A percentile compares a stretch with the other conserved stretches of the same genome.
These are phyloP conservation scores for Clausena lansium DNA, from an alignment of 345 rosid genomes.

Conservation along the genomic window DNA sequence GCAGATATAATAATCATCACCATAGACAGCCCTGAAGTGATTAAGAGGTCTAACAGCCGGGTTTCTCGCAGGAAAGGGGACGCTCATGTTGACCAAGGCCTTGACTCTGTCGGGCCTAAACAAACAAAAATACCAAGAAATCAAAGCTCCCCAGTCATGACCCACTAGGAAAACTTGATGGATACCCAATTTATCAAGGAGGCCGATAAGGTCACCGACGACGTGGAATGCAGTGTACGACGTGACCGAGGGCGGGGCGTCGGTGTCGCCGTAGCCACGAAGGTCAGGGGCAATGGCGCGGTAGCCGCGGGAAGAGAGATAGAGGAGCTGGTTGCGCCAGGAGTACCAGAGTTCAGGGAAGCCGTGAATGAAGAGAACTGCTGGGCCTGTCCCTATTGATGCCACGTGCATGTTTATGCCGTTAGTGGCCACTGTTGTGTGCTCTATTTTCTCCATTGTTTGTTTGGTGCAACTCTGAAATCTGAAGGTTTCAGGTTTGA, in stretches of 20 bases:
- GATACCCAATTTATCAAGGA: conserved; percentile 20
- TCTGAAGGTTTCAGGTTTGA: no score
- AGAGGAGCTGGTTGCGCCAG: conserved; percentile 42
- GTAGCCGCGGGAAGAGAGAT: conserved; percentile 29
- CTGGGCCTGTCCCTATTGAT: conserved; percentile 26
- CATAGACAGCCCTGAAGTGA: conserved; percentile 20
- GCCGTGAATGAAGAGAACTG: conserved; percentile 36
- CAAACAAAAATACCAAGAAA: conserved; percentile 10
- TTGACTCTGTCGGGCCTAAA: conserved; percentile 28
- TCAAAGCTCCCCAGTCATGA: conserved; percentile 17
- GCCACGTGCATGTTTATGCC: conserved; percentile 13
- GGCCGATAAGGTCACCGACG: conserved; percentile 31
- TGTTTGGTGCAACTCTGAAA: no score
- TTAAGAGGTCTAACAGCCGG: conserved; percentile 28
- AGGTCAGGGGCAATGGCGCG: conserved; percentile 40
- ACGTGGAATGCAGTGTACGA: conserved; percentile 30
- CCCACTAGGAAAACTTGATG: conserved; percentile 14
- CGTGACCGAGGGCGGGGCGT: conserved; percentile 22
- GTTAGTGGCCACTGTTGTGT: background rate
- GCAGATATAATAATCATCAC: conserved; percentile 39
- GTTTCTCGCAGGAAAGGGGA: conserved; percentile 30
- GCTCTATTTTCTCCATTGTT: conserved; percentile 11
- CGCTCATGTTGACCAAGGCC: conserved; percentile 33
- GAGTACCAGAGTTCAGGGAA: conserved; percentile 42
- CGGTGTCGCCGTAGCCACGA: conserved; percentile 38